Percentiles rank a stretch among this genome's conserved stretches.
Evolutionary conservation across 257 asterid species (phyloP).

Genomic region (Linaria vulgaris): DNA sequence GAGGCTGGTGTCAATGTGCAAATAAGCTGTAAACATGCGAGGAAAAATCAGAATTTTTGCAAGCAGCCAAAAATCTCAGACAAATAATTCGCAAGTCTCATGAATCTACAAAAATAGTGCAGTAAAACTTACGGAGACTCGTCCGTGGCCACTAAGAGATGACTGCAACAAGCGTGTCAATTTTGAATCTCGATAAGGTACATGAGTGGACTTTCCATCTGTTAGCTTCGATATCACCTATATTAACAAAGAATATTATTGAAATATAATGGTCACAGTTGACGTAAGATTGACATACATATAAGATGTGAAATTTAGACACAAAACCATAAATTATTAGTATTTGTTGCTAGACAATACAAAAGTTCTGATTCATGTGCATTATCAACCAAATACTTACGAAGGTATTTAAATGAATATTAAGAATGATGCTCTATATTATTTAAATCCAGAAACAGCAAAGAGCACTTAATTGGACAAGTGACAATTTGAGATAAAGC

Average conservation of each 20-base stretch:
- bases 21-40: slow-evolving; percentile 59
- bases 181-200: slow-evolving; percentile 85
- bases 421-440: not conserved
- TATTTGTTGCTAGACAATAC: no score
- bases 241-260: slow-evolving; percentile 18
- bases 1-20: slow-evolving; percentile 87
- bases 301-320: not conserved
- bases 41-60: slow-evolving; percentile 27
- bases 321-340: no score
- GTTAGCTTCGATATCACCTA: slow-evolving; percentile 83
- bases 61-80: slow-evolving; percentile 19
- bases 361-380: no score
- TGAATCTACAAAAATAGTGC: slow-evolving; percentile 13
- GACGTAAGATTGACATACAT: not conserved
- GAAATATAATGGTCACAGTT: not conserved
- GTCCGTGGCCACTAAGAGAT: slow-evolving; percentile 81
- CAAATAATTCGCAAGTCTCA: slow-evolving; percentile 18
- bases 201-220: slow-evolving; percentile 78
- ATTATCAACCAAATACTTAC: not conserved
- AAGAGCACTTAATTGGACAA: not conserved
- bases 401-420: not conserved
- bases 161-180: slow-evolving; percentile 82
- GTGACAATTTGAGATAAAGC: not conserved
- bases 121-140: slow-evolving; percentile 68
- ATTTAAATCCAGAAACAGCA: slow-evolving; percentile 15